These are phyloP conservation scores for Ceriops zippeliana DNA, from an alignment of 345 rosid species.

Conservation along the genomic window DNA sequence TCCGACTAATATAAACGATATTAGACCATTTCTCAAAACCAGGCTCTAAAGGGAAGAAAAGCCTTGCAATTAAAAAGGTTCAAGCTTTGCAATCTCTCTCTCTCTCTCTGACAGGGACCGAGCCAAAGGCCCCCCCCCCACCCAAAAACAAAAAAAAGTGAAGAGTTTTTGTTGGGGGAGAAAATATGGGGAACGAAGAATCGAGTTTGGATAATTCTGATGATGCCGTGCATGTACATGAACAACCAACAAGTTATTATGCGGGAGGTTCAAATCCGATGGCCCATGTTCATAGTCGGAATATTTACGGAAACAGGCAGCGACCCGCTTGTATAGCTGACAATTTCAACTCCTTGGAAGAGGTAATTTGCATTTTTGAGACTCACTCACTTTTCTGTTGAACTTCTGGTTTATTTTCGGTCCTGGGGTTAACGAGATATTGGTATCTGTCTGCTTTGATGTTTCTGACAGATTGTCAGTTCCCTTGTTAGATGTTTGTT, in stretches of 20 bases:
- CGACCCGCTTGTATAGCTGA: conserved; percentile 51
- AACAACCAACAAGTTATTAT: conserved; percentile 15
- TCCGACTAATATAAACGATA: no score
- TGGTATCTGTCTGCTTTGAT: no score
- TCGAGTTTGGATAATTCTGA: conserved; percentile 26
- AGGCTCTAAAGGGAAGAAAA: background rate
- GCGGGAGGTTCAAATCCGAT: conserved; percentile 35
- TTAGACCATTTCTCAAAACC: no score
- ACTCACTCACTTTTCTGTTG: background rate
- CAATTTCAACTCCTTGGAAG: conserved; percentile 63
- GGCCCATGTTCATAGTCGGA: conserved; percentile 17
- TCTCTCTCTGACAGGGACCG: background rate
- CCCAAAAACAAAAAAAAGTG: no score
- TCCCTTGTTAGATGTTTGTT: no score
- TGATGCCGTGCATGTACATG: conserved; percentile 20
- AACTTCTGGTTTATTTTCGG: background rate
- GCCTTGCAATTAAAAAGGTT: background rate
- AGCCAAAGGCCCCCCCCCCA: no score
- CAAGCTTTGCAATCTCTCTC: background rate
- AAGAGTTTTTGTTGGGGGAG: background rate
- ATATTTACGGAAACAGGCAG: conserved; percentile 9
- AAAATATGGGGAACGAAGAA: conserved; percentile 36
- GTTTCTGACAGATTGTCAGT: no score
- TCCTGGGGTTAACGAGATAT: background rate
- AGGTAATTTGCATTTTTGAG: conserved; percentile 41